Percentiles rank a stretch among this genome's conserved stretches.
phyloP scores from a whole-genome alignment of 768 basidiomycete species.

The Calocera viscosa region DNA sequence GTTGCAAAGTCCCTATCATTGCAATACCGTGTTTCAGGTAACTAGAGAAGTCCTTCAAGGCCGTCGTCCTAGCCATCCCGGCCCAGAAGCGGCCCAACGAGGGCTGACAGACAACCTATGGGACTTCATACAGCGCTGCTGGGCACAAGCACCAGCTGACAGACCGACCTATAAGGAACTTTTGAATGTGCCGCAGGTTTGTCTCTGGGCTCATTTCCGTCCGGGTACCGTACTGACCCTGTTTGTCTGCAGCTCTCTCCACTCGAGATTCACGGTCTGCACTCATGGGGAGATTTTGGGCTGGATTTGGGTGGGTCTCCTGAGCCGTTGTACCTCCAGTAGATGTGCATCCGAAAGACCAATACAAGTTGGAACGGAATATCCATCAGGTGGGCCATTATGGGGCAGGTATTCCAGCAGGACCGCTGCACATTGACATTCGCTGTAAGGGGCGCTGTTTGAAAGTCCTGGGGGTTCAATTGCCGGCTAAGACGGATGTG shows the following conservation, averaged over 20 bases:
- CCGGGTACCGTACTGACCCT: not conserved
- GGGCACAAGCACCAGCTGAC: not conserved
- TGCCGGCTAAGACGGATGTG: not conserved
- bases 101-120: not conserved
- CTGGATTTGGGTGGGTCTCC: too few relatives aligned
- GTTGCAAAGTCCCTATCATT: not conserved
- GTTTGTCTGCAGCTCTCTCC: not conserved
- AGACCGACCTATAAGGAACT: not conserved
- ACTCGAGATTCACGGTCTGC: not conserved
- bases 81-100: not conserved
- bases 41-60: not conserved
- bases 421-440: too few relatives aligned
- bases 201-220: not conserved
- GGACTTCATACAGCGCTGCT: not conserved
- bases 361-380: too few relatives aligned
- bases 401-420: too few relatives aligned
- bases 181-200: not conserved
- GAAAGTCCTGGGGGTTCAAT: too few relatives aligned
- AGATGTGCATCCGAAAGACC: too few relatives aligned
- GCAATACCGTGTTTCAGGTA: not conserved
- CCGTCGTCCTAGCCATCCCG: not conserved
- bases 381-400: too few relatives aligned
- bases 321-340: not conserved
- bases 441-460: too few relatives aligned
- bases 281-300: not conserved